Base-by-base conservation (phyloP, 768 basidiomycete genomes). In the Rhizopogon vesiculosus region DNA sequence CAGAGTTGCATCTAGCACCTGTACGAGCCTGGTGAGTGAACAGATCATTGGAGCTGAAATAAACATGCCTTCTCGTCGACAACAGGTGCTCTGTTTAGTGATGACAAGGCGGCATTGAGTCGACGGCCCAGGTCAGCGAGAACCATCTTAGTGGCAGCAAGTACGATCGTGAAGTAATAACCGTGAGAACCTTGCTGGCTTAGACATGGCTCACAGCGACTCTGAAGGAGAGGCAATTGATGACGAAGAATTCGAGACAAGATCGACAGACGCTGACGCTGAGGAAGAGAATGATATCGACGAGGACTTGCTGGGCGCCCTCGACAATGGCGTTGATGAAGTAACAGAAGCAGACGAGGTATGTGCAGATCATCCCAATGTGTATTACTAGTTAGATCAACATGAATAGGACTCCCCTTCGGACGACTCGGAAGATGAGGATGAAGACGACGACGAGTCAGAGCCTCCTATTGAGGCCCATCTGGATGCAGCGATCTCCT, bases 1-100 rank as follows among this genome's bases (percentile, higher is more conserved):
- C 59, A 99, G 83, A 15, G 91, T 84, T 3, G 86, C 83, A 76
- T 99, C 97, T 66, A 99, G 85, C 46, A 93, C 91, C 95, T 98
- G 69, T 43, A 35, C 10, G 55, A 46, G 54, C 46, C 56, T 58
- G 53, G 53, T 52, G 22, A 53, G 58, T 54, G 43, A 54, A 56
- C 41, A 48, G 28, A 44, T 40, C 33, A 4, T 52, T 51, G 57
- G 6, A 38, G 5, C 28, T 38, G 12, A 38, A 33, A 29, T 28
- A 31, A 54, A 71, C 74, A 31, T 61, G 89, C 94, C 79, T 93
- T 91, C 69, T 98, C 96, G 66, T 98, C 95, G 43, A 98, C 83
- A 51, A 96, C 78, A 0, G 93, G 80, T 4, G 88, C 88, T 61
- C 88, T 83, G 64, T 87, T 91, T 57, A 98, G 84, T 38, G 94